Conservation (phyloP, 371 early-diverging fungal genomes). For the Fennellomyces sp. region DNA sequence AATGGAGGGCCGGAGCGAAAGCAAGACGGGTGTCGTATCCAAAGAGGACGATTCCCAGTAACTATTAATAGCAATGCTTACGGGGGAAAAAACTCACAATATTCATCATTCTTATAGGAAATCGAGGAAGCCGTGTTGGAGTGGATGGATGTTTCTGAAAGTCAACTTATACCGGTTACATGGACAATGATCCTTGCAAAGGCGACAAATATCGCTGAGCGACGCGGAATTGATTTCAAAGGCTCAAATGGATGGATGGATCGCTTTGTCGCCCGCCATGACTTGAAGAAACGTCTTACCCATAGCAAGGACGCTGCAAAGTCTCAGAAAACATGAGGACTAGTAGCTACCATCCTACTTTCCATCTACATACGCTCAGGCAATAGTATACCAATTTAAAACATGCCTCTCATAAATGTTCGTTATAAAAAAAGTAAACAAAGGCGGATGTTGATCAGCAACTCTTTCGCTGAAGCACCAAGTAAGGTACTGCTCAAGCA, state of each 20-base stretch:
- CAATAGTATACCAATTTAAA: no score
- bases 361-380: background rate
- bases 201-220: background rate
- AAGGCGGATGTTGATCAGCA: no score
- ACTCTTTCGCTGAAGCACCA: no score
- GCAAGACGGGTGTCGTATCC: background rate
- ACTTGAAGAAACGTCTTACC: background rate
- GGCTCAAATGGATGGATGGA: conserved; percentile 1
- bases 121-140: conserved; percentile 2
- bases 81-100: background rate
- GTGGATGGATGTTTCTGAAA: conserved; percentile 3
- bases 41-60: background rate
- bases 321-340: no score
- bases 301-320: no score
- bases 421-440: no score
- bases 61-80: background rate
- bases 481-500: no score
- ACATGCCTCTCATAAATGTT: no score
- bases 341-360: background rate
- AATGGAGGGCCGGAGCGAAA: background rate
- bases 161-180: background rate
- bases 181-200: background rate
- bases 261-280: background rate
- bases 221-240: background rate
- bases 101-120: background rate